Evolutionary conservation across 352 stramenopile genomes (phyloP).

Genomic region (Elongisporangium prolatum): DNA sequence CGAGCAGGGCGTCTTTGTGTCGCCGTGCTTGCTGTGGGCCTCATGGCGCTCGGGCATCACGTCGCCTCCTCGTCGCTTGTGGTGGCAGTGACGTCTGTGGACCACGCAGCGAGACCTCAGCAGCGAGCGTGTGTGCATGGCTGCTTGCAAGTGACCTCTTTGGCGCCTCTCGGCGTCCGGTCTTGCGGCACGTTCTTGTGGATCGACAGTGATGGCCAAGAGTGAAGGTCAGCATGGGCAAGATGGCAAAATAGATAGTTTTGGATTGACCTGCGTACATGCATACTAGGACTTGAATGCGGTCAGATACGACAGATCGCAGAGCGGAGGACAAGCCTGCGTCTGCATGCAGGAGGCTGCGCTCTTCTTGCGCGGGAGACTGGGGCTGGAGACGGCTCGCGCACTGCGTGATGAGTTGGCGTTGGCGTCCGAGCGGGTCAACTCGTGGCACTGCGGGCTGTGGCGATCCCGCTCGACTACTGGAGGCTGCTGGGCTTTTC

Average conservation of each 20-base stretch:
- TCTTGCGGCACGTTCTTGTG: not conserved
- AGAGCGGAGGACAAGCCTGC: conserved; percentile 6
- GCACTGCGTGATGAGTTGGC: conserved; percentile 8
- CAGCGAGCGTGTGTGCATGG: not conserved
- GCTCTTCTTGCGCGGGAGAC: conserved; percentile 3
- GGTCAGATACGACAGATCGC: conserved; percentile 51
- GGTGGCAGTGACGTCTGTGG: not conserved
- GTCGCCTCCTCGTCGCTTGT: conserved; percentile 22
- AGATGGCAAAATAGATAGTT: not conserved
- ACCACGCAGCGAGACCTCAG: not conserved
- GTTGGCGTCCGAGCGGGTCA: conserved; percentile 9
- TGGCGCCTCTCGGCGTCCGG: too few relatives aligned
- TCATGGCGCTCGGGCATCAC: conserved; percentile 30
- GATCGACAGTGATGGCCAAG: not conserved
- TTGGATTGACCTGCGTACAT: not conserved
- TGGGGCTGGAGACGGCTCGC: not conserved
- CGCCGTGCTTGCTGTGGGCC: conserved; percentile 24
- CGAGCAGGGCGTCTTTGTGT: not conserved
- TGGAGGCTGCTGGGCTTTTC: not conserved
- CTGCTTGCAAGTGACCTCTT: not conserved
- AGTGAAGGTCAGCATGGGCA: not conserved
- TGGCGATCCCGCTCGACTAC: conserved; percentile 1
- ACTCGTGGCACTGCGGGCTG: conserved; percentile 6
- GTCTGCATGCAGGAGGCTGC: not conserved
- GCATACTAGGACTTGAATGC: conserved; percentile 36